Base-by-base conservation (phyloP, 2,329 filamentous ascomycete genomes). In the Ophiostoma quercus region DNA sequence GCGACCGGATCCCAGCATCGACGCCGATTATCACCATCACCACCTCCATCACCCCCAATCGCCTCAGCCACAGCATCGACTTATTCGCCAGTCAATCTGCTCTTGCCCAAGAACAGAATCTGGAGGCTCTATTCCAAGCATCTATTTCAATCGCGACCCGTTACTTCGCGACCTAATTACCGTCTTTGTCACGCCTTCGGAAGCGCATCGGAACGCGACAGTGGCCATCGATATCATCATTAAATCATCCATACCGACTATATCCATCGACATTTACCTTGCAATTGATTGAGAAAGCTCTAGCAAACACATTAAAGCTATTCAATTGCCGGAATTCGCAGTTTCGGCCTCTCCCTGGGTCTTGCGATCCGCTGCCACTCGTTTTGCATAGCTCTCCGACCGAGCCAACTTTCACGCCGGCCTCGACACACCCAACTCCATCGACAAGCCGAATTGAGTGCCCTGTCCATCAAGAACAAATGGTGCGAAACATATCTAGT, bases 1-100 rank as follows among this genome's bases (percentile, higher is more conserved):
- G 70, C 70, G 70, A 68, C 70, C 70, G 68, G 65, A 69, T 67
- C 62, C 57, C 67, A 57, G 63, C 70, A 67, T 71, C 70, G 62
- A 69, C 34, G 39, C 11, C 60, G 32, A 65, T n/a, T 39, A 71
- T 71, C 67, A 66, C 32, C 70, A 67, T 34, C 70, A 71, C 65
- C 65, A 57, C 63, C 54, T 69, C 66, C 37, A 51, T 51, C 68
- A 29, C 22, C 47, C 9, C 34, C 34, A 5, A 34, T 34, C 34
- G 5, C 34, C 14, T 22, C 68, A 22, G 37, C 54, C 51, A 47
- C 37, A 22, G 19, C 34, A 2, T 22, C 62, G 32, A 39, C 62
- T 22, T 39, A n/a, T 39, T 19, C 19, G 11, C n/a, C 62, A 29
- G 29, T 14, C 32, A 65, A 7, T 4, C 34, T 39, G 19, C 32